A percentile compares a stretch with the other conserved stretches of the same genome.
Evolutionary conservation across 345 rosid genomes (phyloP).

Genomic region (Erodium maritimum): DNA sequence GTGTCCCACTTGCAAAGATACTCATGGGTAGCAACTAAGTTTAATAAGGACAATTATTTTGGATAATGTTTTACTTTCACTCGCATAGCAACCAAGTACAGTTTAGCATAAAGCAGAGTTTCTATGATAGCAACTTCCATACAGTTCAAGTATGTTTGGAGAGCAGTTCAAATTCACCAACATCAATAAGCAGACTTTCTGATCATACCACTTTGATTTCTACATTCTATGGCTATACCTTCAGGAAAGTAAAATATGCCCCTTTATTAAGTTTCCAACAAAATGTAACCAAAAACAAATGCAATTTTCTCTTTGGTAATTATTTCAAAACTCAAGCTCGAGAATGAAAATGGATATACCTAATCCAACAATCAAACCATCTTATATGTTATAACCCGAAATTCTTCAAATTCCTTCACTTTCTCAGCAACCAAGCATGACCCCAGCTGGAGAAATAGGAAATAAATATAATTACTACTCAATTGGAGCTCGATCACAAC

Average conservation of each 20-base stretch:
- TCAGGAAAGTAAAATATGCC: background rate
- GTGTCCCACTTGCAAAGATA: too few species aligned
- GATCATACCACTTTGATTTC: too few species aligned
- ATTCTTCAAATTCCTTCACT: background rate
- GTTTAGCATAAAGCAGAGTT: too few species aligned
- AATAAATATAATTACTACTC: background rate
- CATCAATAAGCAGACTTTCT: background rate
- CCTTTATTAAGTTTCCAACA: background rate
- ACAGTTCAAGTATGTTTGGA: too few species aligned
- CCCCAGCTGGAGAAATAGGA: background rate
- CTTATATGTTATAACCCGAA: too few species aligned
- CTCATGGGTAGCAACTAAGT: too few species aligned
- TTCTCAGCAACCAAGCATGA: background rate
- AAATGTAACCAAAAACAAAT: background rate
- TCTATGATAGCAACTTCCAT: too few species aligned
- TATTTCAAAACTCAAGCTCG: background rate
- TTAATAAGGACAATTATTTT: too few species aligned
- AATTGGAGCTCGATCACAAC: background rate
- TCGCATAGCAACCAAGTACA: too few species aligned
- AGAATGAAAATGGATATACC: background rate
- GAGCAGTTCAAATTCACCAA: background rate
- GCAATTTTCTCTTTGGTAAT: too few species aligned
- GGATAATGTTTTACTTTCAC: too few species aligned
- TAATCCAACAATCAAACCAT: background rate
- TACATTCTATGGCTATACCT: background rate